These are phyloP conservation scores for Suhomyces tanzawaensis DNA, from an alignment of 805 yeast genomes.

Conservation along the genomic window DNA sequence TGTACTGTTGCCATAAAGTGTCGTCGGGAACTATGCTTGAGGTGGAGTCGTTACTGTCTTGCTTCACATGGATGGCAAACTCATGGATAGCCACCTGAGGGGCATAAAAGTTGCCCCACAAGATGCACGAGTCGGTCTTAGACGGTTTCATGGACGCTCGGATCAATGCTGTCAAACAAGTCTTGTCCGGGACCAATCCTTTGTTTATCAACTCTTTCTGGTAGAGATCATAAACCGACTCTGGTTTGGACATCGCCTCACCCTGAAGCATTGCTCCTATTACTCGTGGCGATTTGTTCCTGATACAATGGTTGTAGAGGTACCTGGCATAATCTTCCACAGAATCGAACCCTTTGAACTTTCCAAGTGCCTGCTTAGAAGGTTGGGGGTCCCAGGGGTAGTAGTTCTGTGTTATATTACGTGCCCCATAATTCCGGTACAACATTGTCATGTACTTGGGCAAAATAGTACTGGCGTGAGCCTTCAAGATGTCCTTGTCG, in stretches of 20 bases:
- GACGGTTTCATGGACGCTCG: slow-evolving; percentile 40
- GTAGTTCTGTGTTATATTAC: slow-evolving; percentile 1
- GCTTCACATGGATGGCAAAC: slow-evolving; percentile 43
- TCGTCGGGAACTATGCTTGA: slow-evolving; percentile 41
- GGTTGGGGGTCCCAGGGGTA: slow-evolving; percentile 15
- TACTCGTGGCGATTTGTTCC: slow-evolving; percentile 23
- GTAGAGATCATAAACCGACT: slow-evolving; percentile 28
- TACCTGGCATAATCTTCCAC: slow-evolving; percentile 27
- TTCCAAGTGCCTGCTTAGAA: neutral
- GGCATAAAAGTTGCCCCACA: slow-evolving; percentile 55
- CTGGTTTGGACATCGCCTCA: slow-evolving; percentile 31
- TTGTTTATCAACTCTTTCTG: slow-evolving; percentile 19
- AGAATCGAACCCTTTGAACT: slow-evolving; percentile 9
- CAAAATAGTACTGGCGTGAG: slow-evolving; percentile 19
- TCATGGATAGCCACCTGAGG: slow-evolving; percentile 61
- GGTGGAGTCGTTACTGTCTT: slow-evolving; percentile 6
- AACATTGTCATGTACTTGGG: slow-evolving; percentile 30
- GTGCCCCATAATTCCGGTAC: slow-evolving; percentile 14
- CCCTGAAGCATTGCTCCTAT: slow-evolving; percentile 39
- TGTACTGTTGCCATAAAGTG: slow-evolving; percentile 51
- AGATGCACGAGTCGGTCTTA: slow-evolving; percentile 16
- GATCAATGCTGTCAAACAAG: slow-evolving; percentile 44
- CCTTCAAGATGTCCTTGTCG: slow-evolving; percentile 10
- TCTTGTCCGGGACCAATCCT: slow-evolving; percentile 24
- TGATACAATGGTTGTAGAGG: slow-evolving; percentile 18